Evolutionary conservation across 1,139 yeast genomes (phyloP).

Genomic region (Hemisphaericaspora xylofermentans): DNA sequence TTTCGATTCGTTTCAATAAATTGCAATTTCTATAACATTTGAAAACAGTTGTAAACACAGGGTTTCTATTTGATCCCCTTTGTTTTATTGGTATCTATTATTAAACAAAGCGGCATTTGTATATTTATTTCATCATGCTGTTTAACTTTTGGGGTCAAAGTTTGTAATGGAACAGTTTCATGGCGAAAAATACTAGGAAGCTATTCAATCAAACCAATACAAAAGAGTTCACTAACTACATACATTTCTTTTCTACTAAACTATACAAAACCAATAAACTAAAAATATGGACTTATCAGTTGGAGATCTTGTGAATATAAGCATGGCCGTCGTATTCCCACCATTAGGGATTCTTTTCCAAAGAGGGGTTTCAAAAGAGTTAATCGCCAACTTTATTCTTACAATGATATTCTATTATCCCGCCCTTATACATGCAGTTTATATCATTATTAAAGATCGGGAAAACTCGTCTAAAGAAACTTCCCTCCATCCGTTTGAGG

Average conservation of each 20-base stretch:
- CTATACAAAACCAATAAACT: too few species aligned
- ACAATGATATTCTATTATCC: conserved; percentile 66
- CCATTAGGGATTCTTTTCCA: conserved; percentile 75
- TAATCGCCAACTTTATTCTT: conserved; percentile 59
- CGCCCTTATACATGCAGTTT: conserved; percentile 64
- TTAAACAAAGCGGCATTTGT: too few species aligned
- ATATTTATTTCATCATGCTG: too few species aligned
- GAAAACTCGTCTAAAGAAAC: neutral
- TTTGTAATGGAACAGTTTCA: too few species aligned
- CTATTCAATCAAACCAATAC: too few species aligned
- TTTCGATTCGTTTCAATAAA: neutral
- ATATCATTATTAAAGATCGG: conserved; percentile 34
- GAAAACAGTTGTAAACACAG: too few species aligned
- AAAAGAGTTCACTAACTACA: too few species aligned
- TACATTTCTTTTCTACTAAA: too few species aligned
- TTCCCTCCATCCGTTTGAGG: neutral
- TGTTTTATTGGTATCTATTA: too few species aligned
- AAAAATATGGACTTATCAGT: conserved; percentile 48
- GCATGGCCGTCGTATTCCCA: conserved; percentile 64
- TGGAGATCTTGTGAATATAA: conserved; percentile 58
- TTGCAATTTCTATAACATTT: neutral
- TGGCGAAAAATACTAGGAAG: too few species aligned
- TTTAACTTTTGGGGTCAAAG: too few species aligned
- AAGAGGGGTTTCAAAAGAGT: conserved; percentile 57
- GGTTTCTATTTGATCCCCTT: too few species aligned